Base-by-base conservation (phyloP, 2,329 filamentous ascomycete species). In the Nothopassalora personata region DNA sequence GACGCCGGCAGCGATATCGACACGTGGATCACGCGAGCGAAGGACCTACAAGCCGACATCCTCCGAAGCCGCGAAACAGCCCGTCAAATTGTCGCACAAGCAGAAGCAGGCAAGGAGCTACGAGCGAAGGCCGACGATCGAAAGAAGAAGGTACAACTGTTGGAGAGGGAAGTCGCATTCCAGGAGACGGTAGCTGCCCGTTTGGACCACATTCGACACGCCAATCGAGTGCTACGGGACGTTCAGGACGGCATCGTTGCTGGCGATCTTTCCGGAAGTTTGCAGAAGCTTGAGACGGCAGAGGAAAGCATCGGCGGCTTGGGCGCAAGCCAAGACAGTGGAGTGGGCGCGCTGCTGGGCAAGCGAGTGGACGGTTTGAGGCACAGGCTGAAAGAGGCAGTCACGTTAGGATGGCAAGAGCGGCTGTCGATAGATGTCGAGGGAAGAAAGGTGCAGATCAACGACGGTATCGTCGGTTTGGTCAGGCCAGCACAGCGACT, bases 11-110 rank as follows among this genome's bases (percentile, higher is more conserved):
- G 86, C 43, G 88, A 95, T 68, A 88, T 96, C 53, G 88, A 91
- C 70, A 83, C 86, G 54, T 97, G 93, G 93, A 89, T 95, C 58
- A 77, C 81, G 54, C 90, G 94, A 73, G 91, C 92, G 51, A 90
- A 90, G 74, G 85, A 87, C 54, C 83, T 97, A 7, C 90, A 96
- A 72, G 83, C 87, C 62, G 93, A 97, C 70, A 93, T 97, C 64
- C 85, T 90, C 68, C 83, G 85, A 50, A 93, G 91, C 27, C 87
- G 90, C 68, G 82, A 84, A 15, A 86, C 91, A 36, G 91, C 93
- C 23, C 86, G 86, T 68, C 86, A 91, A 59, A 95, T 97, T 59
- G 83, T 93, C 5, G 83, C 86, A 48, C 84, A 91, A 68, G 87
- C 91, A 54, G 88, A 93, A 69, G 83, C 81, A 30, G 85, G 87